These are phyloP conservation scores for Colletotrichum shisoi DNA, from an alignment of 2,329 filamentous ascomycete genomes.

Conservation along the genomic window DNA sequence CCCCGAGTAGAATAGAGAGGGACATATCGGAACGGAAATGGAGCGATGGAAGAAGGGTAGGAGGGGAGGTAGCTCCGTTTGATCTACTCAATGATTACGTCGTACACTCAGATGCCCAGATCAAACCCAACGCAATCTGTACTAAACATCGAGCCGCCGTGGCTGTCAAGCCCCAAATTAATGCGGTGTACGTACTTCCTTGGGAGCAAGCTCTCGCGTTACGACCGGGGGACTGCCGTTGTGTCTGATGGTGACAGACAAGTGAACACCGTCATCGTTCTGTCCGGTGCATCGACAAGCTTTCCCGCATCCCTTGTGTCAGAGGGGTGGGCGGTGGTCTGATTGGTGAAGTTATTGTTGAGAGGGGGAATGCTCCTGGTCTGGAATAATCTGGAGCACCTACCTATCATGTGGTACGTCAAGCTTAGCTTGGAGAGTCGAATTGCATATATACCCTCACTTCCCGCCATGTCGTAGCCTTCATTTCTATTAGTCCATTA, in stretches of 20 bases:
- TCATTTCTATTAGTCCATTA: no score
- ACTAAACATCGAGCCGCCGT: not conserved
- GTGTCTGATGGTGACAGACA: constrained; percentile 10
- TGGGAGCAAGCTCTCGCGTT: not conserved
- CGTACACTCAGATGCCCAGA: not conserved
- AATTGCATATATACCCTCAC: constrained; percentile 31
- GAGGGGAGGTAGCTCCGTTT: not conserved
- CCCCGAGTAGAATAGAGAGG: not conserved
- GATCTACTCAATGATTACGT: not conserved
- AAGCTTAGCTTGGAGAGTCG: constrained; percentile 15
- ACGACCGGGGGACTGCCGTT: not conserved
- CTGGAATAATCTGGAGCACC: constrained; percentile 15
- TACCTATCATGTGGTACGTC: constrained; percentile 10
- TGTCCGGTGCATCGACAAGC: constrained; percentile 35
- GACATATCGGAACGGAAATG: not conserved
- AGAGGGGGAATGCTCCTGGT: constrained; percentile 12
- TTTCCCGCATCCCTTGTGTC: constrained; percentile 40
- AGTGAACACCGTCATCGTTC: constrained; percentile 35
- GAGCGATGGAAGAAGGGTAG: not conserved
- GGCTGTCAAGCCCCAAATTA: not conserved
- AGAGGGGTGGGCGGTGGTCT: constrained; percentile 34
- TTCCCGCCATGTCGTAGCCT: no score
- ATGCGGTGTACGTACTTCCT: constrained; percentile 4
- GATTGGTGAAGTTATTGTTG: constrained; percentile 40
- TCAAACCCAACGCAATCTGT: not conserved